Evolutionary conservation across 257 asterid species (phyloP).

Genomic region (Echium plantagineum): DNA sequence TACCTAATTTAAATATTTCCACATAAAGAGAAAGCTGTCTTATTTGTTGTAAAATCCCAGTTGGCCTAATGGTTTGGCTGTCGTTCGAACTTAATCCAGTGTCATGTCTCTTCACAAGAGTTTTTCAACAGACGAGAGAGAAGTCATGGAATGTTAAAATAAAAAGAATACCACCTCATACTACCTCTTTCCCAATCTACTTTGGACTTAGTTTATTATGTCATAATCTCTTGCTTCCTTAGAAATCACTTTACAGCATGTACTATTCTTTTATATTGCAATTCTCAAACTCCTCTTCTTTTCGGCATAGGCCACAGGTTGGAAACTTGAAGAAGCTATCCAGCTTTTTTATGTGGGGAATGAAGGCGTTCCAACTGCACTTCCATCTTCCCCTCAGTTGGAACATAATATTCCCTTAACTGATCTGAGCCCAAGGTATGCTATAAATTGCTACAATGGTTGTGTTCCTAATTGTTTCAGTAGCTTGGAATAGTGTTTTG

Average conservation of each 20-base stretch:
- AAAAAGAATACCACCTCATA: too few relatives aligned
- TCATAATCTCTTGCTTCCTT: not conserved
- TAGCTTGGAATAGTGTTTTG: not conserved
- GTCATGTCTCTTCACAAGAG: too few relatives aligned
- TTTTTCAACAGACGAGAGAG: too few relatives aligned
- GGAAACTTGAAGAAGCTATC: conserved; percentile 98
- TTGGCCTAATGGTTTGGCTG: too few relatives aligned
- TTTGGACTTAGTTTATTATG: too few relatives aligned
- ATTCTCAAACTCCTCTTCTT: conserved; percentile 1
- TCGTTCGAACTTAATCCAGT: too few relatives aligned
- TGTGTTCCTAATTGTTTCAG: conserved; percentile 4
- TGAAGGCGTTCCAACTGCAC: conserved; percentile 44
- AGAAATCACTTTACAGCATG: not conserved
- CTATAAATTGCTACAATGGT: conserved; percentile 5
- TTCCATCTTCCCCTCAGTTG: conserved; percentile 26
- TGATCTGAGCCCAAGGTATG: conserved; percentile 51
- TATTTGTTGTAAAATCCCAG: too few relatives aligned
- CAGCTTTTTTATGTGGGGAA: conserved; percentile 83
- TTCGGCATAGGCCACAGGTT: conserved; percentile 72
- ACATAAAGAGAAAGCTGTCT: too few relatives aligned
- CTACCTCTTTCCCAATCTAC: too few relatives aligned
- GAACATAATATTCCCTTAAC: conserved; percentile 32
- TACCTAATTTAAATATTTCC: too few relatives aligned
- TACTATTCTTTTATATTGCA: not conserved
- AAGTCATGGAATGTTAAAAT: too few relatives aligned